These are phyloP conservation scores for Globisporangium megalacanthum DNA, from an alignment of 352 stramenopile species.

Conservation along the genomic window DNA sequence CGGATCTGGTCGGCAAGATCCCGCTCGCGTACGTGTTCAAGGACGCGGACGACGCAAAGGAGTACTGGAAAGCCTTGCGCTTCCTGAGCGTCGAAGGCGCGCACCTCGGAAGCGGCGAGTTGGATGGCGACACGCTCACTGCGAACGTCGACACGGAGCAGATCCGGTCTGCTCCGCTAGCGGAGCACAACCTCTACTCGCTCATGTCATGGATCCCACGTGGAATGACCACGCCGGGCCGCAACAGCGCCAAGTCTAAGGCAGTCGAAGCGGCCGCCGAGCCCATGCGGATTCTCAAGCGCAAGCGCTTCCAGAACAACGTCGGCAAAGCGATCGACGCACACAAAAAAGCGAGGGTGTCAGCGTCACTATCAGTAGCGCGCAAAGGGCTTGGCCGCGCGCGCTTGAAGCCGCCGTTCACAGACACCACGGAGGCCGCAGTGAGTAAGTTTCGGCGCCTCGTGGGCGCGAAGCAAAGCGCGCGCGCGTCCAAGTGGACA, in stretches of 20 bases:
- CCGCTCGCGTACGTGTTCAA: conserved; percentile 50
- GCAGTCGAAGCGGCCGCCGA: conserved; percentile 33
- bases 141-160: conserved; percentile 49
- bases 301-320: conserved; percentile 43
- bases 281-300: conserved; percentile 42
- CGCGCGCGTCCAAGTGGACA: conserved; percentile 55
- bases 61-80: conserved; percentile 72
- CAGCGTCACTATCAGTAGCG: not conserved
- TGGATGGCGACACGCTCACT: conserved; percentile 32
- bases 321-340: not conserved
- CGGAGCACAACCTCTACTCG: conserved; percentile 64
- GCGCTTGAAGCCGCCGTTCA: conserved; percentile 15
- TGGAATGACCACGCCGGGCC: conserved; percentile 31
- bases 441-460: conserved; percentile 45
- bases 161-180: conserved; percentile 46
- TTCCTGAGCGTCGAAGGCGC: conserved; percentile 67
- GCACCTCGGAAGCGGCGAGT: conserved; percentile 32
- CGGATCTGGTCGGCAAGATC: conserved; percentile 46
- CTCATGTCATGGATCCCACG: conserved; percentile 65
- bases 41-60: conserved; percentile 31
- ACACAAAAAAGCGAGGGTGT: conserved; percentile 22
- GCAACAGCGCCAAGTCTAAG: conserved; percentile 46
- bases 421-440: conserved; percentile 25
- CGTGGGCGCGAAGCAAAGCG: conserved; percentile 41
- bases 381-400: conserved; percentile 8